These are phyloP conservation scores for Kewa caespitosa DNA, from an alignment of 179 eudicot genomes.

Conservation along the genomic window DNA sequence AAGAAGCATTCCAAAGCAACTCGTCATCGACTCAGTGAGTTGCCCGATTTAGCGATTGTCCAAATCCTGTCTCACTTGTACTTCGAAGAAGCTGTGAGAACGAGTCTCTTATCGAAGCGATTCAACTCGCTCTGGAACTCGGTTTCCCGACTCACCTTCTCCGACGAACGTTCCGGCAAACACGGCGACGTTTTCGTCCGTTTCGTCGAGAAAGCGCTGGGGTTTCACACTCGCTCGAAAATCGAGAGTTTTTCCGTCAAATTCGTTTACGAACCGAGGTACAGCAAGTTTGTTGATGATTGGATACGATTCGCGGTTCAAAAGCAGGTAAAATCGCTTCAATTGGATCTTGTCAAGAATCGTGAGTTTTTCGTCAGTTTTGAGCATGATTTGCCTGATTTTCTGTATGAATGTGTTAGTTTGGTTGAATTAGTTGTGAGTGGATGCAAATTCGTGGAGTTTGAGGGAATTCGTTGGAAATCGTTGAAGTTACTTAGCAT, in stretches of 20 bases:
- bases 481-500: slow-evolving; percentile 22
- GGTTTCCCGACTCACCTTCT: slow-evolving; percentile 11
- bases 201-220: slow-evolving; percentile 8
- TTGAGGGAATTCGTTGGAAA: slow-evolving; percentile 6
- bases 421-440: slow-evolving; percentile 19
- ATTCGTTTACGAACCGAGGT: neutral
- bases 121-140: slow-evolving; percentile 33
- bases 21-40: slow-evolving; percentile 28
- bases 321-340: slow-evolving; percentile 24
- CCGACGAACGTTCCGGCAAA: slow-evolving; percentile 18
- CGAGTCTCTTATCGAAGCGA: slow-evolving; percentile 25
- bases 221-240: neutral
- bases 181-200: slow-evolving; percentile 7
- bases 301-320: slow-evolving; percentile 19
- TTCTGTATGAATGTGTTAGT: slow-evolving; percentile 1
- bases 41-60: slow-evolving; percentile 28
- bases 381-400: slow-evolving; percentile 18
- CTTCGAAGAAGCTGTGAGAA: slow-evolving; percentile 26
- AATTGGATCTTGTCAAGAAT: slow-evolving; percentile 1
- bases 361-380: neutral
- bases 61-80: slow-evolving; percentile 25
- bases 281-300: neutral
- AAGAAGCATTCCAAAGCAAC: neutral
- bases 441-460: slow-evolving; percentile 1
- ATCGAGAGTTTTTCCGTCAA: slow-evolving; percentile 17